These are phyloP conservation scores for Xerocomellus amylosporus DNA, from an alignment of 768 basidiomycete genomes.

Conservation along the genomic window DNA sequence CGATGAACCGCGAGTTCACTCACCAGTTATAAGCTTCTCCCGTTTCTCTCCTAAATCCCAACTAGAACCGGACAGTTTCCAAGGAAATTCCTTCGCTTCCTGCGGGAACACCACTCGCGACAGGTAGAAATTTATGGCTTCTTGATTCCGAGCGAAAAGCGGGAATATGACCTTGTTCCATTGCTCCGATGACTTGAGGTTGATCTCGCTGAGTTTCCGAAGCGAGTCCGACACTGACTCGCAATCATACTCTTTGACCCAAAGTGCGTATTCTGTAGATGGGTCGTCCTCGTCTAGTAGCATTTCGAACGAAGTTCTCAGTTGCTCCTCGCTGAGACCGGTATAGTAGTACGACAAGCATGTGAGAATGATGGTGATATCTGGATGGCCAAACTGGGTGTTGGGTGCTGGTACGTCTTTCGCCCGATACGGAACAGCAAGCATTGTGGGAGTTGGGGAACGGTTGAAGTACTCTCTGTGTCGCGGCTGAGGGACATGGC, in stretches of 20 bases:
- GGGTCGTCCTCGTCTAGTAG: constrained; percentile 5
- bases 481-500: constrained; percentile 5
- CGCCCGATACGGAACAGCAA: constrained; percentile 36
- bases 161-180: constrained; percentile 2
- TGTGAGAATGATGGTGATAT: constrained; percentile 31
- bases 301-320: neutral
- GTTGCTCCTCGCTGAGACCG: neutral
- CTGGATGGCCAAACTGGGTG: constrained; percentile 38
- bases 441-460: constrained; percentile 10
- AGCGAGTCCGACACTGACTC: neutral
- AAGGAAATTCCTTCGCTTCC: constrained; percentile 31
- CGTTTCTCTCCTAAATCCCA: constrained; percentile 37
- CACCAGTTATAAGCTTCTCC: constrained; percentile 4
- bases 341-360: constrained; percentile 34
- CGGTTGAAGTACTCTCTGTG: neutral
- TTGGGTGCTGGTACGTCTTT: constrained; percentile 32
- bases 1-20: neutral
- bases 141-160: neutral
- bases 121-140: constrained; percentile 13
- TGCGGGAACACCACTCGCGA: constrained; percentile 35
- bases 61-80: constrained; percentile 27
- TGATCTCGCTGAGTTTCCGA: neutral
- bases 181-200: constrained; percentile 5
- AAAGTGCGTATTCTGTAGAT: neutral
- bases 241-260: neutral